phyloP scores from a whole-genome alignment of 257 asterid genomes.

The Nicotiana obtusifolia region DNA sequence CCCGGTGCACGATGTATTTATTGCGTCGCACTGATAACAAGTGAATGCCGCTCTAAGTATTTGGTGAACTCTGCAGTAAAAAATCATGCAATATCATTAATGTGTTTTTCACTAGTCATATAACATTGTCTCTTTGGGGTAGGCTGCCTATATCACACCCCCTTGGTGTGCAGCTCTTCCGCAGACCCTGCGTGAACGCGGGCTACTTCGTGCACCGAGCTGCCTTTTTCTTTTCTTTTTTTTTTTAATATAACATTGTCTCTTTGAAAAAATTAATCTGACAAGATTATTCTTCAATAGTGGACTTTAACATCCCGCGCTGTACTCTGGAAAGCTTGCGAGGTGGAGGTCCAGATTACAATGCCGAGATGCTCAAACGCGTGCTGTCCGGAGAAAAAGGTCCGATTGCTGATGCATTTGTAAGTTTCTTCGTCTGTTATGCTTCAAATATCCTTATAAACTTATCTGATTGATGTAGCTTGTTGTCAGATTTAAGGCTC shows the following conservation, averaged over 20 bases:
- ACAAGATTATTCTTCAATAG: constrained; percentile 24
- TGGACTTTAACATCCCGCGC: constrained; percentile 72
- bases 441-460: neutral
- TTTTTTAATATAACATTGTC: neutral
- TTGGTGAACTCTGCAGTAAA: neutral
- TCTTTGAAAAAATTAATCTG: neutral
- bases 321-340: constrained; percentile 50
- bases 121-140: neutral
- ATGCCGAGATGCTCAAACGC: constrained; percentile 53
- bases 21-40: neutral
- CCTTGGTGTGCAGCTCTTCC: too few species aligned
- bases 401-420: constrained; percentile 76
- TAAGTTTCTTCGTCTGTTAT: constrained; percentile 23
- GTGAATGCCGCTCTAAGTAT: neutral
- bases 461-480: neutral
- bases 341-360: constrained; percentile 76
- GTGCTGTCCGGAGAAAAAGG: constrained; percentile 76
- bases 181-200: too few species aligned
- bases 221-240: too few species aligned
- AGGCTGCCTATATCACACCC: too few species aligned
- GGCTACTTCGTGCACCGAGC: too few species aligned
- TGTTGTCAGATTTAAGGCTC: neutral
- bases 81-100: neutral
- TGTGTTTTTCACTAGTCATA: neutral
- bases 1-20: neutral